Percentiles rank a stretch among this genome's conserved stretches.
phyloP scores from a whole-genome alignment of 768 basidiomycete species.

The Boletus rubescentipes region DNA sequence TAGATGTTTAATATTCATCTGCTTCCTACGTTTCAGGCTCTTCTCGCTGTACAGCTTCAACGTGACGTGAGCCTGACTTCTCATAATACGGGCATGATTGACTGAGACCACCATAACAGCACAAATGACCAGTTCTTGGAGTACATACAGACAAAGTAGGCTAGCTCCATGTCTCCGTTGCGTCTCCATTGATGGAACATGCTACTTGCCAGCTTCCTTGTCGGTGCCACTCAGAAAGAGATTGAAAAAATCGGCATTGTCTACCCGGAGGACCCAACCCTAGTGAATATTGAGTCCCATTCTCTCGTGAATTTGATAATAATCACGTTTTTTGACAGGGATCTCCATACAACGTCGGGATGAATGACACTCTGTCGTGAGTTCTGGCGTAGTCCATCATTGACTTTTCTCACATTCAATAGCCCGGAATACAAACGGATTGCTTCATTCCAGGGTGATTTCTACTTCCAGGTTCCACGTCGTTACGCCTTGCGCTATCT shows the following conservation, averaged over 20 bases:
- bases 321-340: conserved; percentile 10
- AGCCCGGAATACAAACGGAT: not conserved
- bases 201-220: conserved; percentile 5
- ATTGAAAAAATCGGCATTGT: not conserved
- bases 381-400: not conserved
- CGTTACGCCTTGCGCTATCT: conserved; percentile 6
- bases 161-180: not conserved
- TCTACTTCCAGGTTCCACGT: conserved; percentile 3
- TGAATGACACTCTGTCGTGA: conserved; percentile 12
- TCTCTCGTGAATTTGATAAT: not conserved
- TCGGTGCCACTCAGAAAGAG: conserved; percentile 6
- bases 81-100: not conserved
- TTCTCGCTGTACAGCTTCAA: conserved; percentile 19
- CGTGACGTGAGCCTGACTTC: conserved; percentile 17
- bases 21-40: conserved; percentile 18
- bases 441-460: conserved; percentile 21
- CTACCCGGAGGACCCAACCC: conserved; percentile 6
- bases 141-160: conserved; percentile 5
- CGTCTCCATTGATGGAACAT: not conserved
- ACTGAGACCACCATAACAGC: not conserved
- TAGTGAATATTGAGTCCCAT: not conserved
- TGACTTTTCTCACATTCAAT: not conserved
- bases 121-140: not conserved
- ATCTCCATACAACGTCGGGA: conserved; percentile 30
- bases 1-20: not conserved